Evolutionary conservation across 352 stramenopile species (phyloP), one percentile per base, ranked within the genome.

Genomic region (Globisporangium abappressorium): DNA sequence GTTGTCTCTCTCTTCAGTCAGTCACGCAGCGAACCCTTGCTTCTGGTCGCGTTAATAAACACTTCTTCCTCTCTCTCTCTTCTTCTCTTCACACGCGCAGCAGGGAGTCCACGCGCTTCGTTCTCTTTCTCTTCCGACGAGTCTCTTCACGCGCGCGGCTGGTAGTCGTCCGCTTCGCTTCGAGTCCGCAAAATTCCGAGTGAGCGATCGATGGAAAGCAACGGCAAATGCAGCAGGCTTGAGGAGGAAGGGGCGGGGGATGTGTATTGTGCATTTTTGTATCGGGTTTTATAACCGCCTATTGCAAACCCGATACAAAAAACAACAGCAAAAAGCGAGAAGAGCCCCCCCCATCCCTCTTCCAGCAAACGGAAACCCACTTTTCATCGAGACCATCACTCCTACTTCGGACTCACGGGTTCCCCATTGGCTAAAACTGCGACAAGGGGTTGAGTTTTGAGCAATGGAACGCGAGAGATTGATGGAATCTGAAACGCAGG

Each of bases 401-500:
- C 57, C 38, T 33, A 0, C 5, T 62, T 51, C 43, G 43, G 6
- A 51, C 11, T 0, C 22, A 12, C 9, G 20, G 18, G 0, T 3
- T 51, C 11, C 8, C 22, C 18, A 51, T 51, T 51, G 43, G 43
- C 43, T 51, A 18, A 51, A 51, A 51, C n/a, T 0, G 5, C 8
- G 18, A n/a, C 8, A n/a, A n/a, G 18, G 5, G 15, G 5, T 15
- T n/a, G 18, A 51, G 18, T 51, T 51, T 51, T 51, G 20, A 33
- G 51, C 24, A 33, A 30, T 33, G 24, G 51, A n/a, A 34, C 18
- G 43, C 43, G 43, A 51, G 43, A 18, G 20, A 30, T 28, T 65
- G 41, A 49, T 41, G 36, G 38, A 65, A 65, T 36, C 38, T 65
- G 60, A 65, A 65, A 65, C 60, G 30, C 60, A 46, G 41, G 26